phyloP scores from a whole-genome alignment of 1,139 yeast genomes.

The Hemisphaericaspora xylofermentans region DNA sequence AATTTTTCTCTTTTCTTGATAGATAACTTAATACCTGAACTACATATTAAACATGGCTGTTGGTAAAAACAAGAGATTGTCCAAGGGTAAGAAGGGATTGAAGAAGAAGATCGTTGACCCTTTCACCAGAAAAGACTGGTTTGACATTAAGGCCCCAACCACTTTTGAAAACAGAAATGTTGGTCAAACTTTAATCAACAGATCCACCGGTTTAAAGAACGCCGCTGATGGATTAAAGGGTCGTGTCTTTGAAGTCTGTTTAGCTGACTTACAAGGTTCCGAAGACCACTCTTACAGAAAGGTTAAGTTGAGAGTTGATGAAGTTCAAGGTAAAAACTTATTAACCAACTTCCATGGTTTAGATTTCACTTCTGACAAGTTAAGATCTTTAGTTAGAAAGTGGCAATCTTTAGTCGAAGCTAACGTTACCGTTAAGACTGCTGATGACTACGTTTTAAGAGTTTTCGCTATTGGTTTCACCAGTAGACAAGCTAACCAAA shows the following conservation, averaged over 20 bases:
- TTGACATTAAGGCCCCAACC: slow-evolving; percentile 53
- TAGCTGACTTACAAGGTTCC: slow-evolving; percentile 53
- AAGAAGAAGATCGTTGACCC: slow-evolving; percentile 55
- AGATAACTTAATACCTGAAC: slow-evolving; percentile 5
- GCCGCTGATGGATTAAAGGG: slow-evolving; percentile 56
- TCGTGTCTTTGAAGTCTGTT: slow-evolving; percentile 49
- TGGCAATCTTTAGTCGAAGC: slow-evolving; percentile 57
- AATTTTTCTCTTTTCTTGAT: slow-evolving; percentile 6
- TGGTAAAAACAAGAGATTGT: slow-evolving; percentile 54
- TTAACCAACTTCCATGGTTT: slow-evolving; percentile 56
- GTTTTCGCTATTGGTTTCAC: slow-evolving; percentile 54
- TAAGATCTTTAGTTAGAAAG: slow-evolving; percentile 53
- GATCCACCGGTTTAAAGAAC: slow-evolving; percentile 52
- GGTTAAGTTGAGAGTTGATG: slow-evolving; percentile 53
- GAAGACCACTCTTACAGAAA: slow-evolving; percentile 55
- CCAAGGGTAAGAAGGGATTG: slow-evolving; percentile 54
- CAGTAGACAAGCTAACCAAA: slow-evolving; percentile 53
- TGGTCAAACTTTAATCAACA: slow-evolving; percentile 53
- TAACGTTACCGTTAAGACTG: slow-evolving; percentile 51
- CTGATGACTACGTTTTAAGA: slow-evolving; percentile 52
- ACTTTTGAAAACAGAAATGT: slow-evolving; percentile 52
- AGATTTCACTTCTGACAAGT: slow-evolving; percentile 51
- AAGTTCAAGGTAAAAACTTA: slow-evolving; percentile 54
- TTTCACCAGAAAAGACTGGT: slow-evolving; percentile 54
- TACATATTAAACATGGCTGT: slow-evolving; percentile 41